Conservation (phyloP, 106 monocot genomes). For the Platanthera zijinensis region DNA sequence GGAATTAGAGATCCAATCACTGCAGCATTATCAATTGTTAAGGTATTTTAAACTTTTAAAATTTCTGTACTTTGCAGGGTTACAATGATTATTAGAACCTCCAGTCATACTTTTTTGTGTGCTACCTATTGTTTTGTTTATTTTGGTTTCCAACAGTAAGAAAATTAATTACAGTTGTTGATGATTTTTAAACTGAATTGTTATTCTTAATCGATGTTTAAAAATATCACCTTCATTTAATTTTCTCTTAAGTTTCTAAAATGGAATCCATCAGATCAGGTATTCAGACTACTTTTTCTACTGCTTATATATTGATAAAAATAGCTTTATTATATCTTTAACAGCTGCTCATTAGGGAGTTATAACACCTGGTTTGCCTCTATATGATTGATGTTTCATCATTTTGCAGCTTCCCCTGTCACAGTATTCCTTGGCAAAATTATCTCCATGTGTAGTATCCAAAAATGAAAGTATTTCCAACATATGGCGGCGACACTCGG, state of each 20-base stretch:
- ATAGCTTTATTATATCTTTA: not conserved
- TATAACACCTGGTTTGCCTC: too few relatives aligned
- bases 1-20: constrained; percentile 89
- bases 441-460: too few relatives aligned
- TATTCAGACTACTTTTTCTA: not conserved
- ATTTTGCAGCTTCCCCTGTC: too few relatives aligned
- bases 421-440: too few relatives aligned
- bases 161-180: not conserved
- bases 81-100: not conserved
- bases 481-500: too few relatives aligned
- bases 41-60: constrained; percentile 36
- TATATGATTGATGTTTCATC: too few relatives aligned
- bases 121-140: not conserved
- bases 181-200: not conserved
- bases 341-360: not conserved
- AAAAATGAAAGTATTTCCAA: too few relatives aligned
- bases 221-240: not conserved
- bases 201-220: not conserved
- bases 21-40: constrained; percentile 68
- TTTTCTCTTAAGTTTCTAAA: not conserved
- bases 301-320: not conserved
- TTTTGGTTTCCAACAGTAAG: not conserved
- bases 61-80: not conserved
- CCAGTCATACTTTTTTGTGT: not conserved
- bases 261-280: not conserved